A percentile compares a stretch with the other conserved stretches of the same genome.
phyloP scores from a whole-genome alignment of 345 rosid genomes.

The Boechera stricta region DNA sequence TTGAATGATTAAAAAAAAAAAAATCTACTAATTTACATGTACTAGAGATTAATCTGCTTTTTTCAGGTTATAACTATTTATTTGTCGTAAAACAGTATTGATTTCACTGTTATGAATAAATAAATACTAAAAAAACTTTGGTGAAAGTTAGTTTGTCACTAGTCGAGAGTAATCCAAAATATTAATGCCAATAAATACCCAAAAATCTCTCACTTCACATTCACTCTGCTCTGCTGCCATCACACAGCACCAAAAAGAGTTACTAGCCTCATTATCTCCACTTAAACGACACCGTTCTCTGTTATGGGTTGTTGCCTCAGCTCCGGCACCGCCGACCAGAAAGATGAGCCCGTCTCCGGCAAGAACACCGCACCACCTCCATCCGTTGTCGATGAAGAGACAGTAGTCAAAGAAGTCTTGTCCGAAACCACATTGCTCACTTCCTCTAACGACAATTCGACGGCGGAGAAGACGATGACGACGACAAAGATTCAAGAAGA shows the following conservation, averaged over 20 bases:
- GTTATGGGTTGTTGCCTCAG: constrained; percentile 48
- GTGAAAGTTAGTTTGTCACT: constrained; percentile 8
- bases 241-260: neutral
- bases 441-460: constrained; percentile 16
- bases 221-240: constrained; percentile 10
- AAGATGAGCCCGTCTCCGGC: constrained; percentile 18
- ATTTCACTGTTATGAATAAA: constrained; percentile 15
- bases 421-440: constrained; percentile 42
- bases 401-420: constrained; percentile 47
- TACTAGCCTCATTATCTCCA: neutral
- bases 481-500: constrained; percentile 27
- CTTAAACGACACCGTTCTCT: constrained; percentile 4
- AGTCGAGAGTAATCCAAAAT: neutral
- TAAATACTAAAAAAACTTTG: neutral
- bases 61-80: neutral
- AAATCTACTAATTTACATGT: neutral
- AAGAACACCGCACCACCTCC: constrained; percentile 23
- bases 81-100: neutral
- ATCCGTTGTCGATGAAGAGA: constrained; percentile 38
- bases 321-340: constrained; percentile 37
- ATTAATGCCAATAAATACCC: constrained; percentile 40
- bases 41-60: neutral
- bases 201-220: constrained; percentile 7
- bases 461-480: neutral
- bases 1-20: neutral